Conservation (phyloP, 2,329 filamentous ascomycete genomes). For the Xylariales sp. region DNA sequence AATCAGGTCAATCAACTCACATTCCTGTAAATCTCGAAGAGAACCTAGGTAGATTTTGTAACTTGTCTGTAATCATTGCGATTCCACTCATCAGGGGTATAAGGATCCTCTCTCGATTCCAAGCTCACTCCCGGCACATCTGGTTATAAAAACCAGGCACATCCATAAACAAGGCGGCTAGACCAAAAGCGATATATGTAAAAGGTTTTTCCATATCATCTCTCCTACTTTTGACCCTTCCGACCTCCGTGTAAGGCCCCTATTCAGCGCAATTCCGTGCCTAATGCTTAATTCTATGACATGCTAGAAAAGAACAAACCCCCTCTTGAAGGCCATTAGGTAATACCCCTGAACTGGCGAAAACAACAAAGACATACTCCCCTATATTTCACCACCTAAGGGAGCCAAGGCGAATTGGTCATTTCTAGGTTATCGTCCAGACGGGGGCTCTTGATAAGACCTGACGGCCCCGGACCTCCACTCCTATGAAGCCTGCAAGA, state of each 20-base stretch:
- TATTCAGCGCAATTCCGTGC: constrained; percentile 16
- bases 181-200: constrained; percentile 29
- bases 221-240: constrained; percentile 32
- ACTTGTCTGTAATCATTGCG: constrained; percentile 24
- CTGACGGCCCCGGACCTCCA: constrained; percentile 81
- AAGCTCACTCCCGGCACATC: constrained; percentile 10
- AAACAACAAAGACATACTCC: neutral
- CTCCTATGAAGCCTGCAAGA: constrained; percentile 78
- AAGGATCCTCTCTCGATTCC: constrained; percentile 27
- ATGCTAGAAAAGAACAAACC: constrained; percentile 29
- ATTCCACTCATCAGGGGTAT: constrained; percentile 33
- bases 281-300: constrained; percentile 34
- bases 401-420: neutral
- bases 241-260: neutral
- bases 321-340: neutral
- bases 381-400: constrained; percentile 13
- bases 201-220: constrained; percentile 35
- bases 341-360: constrained; percentile 10
- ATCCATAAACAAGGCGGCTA: constrained; percentile 16
- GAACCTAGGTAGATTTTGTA: neutral
- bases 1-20: neutral
- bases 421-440: constrained; percentile 64
- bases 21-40: neutral
- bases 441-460: constrained; percentile 81
- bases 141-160: constrained; percentile 7